These are phyloP conservation scores for Mycena rebaudengoi DNA, from an alignment of 768 basidiomycete species.

Conservation along the genomic window DNA sequence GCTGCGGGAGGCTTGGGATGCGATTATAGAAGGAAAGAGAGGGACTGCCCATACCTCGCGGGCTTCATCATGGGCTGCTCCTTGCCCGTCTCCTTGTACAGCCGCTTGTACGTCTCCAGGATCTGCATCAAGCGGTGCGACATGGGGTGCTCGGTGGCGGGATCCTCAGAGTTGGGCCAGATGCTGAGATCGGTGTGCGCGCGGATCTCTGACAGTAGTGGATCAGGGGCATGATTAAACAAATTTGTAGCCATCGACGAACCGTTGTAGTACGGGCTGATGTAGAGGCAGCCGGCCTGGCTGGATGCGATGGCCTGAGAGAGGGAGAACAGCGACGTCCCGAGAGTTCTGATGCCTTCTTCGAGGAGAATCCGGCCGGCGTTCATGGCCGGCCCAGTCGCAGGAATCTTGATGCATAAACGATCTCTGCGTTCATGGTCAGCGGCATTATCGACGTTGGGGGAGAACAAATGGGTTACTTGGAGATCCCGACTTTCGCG, in stretches of 20 bases:
- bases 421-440: slow-evolving; percentile 35
- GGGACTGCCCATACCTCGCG: background rate
- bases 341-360: slow-evolving; percentile 54
- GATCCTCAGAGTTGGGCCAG: slow-evolving; percentile 42
- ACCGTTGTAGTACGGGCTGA: slow-evolving; percentile 60
- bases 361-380: slow-evolving; percentile 50
- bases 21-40: background rate
- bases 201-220: slow-evolving; percentile 35
- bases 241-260: slow-evolving; percentile 5
- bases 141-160: slow-evolving; percentile 44
- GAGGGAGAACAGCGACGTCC: slow-evolving; percentile 54
- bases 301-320: slow-evolving; percentile 55
- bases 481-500: slow-evolving; percentile 43
- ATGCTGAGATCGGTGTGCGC: slow-evolving; percentile 43
- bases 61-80: slow-evolving; percentile 43
- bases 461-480: background rate
- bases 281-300: slow-evolving; percentile 53
- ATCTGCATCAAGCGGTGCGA: slow-evolving; percentile 37
- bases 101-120: slow-evolving; percentile 37
- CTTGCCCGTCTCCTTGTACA: slow-evolving; percentile 39
- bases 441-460: background rate
- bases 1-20: background rate
- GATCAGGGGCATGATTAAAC: background rate
- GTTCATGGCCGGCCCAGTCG: slow-evolving; percentile 50
- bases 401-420: slow-evolving; percentile 58